Percentiles rank a stretch among this genome's conserved stretches.
phyloP scores from a whole-genome alignment of 345 rosid genomes.

The Citrus reticulata region DNA sequence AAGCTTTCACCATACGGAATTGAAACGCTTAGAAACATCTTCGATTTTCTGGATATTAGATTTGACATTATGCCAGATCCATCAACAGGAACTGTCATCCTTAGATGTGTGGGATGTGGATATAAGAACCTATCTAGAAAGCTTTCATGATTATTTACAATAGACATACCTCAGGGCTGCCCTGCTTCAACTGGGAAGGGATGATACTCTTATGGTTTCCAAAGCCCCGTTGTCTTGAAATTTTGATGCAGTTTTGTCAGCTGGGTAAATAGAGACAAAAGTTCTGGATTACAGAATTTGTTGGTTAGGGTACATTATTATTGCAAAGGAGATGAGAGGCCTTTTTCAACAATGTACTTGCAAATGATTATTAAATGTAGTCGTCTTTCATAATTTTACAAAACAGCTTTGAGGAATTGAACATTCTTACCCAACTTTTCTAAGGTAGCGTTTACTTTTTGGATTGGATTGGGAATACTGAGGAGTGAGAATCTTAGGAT shows the following conservation, averaged over 20 bases:
- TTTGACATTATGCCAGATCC: conserved; percentile 74
- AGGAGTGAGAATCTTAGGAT: no score
- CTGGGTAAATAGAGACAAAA: no score
- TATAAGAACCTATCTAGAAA: conserved; percentile 71
- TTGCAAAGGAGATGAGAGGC: background rate
- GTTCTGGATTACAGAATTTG: background rate
- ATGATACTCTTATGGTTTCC: background rate
- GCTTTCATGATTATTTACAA: conserved; percentile 35
- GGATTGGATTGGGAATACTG: no score
- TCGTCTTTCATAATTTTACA: background rate
- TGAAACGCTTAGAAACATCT: conserved; percentile 68
- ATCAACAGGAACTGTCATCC: conserved; percentile 61
- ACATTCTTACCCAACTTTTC: background rate
- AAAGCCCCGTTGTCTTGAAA: background rate
- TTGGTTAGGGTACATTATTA: background rate
- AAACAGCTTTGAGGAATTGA: background rate
- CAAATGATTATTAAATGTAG: background rate
- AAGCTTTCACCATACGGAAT: conserved; percentile 73
- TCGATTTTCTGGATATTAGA: conserved; percentile 65
- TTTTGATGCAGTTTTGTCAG: background rate
- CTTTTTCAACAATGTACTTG: background rate
- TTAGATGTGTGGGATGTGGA: conserved; percentile 79
- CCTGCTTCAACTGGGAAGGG: background rate
- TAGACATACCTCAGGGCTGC: background rate
- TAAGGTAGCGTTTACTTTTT: background rate